Conservation (phyloP, 2,329 filamentous ascomycete species). For the Talaromyces sp. region DNA sequence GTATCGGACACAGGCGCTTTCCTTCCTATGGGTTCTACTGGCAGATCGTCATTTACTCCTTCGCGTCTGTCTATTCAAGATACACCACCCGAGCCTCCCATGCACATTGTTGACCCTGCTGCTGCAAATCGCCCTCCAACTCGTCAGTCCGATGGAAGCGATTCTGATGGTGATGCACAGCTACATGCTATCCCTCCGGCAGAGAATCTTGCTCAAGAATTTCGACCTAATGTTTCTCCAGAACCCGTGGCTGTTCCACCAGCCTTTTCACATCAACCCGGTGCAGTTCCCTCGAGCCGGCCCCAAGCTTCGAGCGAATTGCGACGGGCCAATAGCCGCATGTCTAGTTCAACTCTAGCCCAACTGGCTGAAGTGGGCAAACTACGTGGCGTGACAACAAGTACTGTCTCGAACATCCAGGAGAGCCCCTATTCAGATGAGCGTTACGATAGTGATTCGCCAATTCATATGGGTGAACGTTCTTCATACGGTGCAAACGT, state of each 20-base stretch:
- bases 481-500: constrained; percentile 4
- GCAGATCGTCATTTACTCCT: constrained; percentile 11
- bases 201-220: constrained; percentile 32
- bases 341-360: constrained; percentile 76
- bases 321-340: constrained; percentile 74
- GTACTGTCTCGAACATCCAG: constrained; percentile 2
- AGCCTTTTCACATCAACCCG: constrained; percentile 71
- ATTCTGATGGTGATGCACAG: constrained; percentile 39
- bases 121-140: constrained; percentile 21
- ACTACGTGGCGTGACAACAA: constrained; percentile 34
- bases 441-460: constrained; percentile 3
- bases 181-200: constrained; percentile 21
- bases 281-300: constrained; percentile 64
- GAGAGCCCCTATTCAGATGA: constrained; percentile 14
- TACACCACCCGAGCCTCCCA: constrained; percentile 37
- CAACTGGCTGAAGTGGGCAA: constrained; percentile 72
- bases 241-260: constrained; percentile 76
- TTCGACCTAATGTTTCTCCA: constrained; percentile 57
- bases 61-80: constrained; percentile 24
- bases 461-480: constrained; percentile 5
- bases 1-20: constrained; percentile 33
- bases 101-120: constrained; percentile 7
- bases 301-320: constrained; percentile 74
- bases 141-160: constrained; percentile 34
- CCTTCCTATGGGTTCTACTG: constrained; percentile 13